A percentile compares a stretch with the other conserved stretches of the same genome.
Evolutionary conservation across 2,329 filamentous ascomycete species (phyloP).

Genomic region (Apiospora rasikravindrae): DNA sequence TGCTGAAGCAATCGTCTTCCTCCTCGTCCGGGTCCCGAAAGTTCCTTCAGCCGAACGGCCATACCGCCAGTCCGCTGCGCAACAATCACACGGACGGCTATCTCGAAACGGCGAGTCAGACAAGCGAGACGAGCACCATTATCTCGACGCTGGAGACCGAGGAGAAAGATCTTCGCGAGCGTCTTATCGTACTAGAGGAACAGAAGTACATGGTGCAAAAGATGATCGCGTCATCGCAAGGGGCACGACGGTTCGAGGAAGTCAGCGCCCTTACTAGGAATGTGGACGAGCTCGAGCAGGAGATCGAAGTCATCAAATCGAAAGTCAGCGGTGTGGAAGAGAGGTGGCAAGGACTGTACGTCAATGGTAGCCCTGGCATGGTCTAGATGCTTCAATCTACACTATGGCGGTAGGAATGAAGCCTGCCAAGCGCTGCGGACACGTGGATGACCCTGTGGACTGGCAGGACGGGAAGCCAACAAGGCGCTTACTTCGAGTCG

Average conservation of each 20-base stretch:
- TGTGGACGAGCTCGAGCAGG: slow-evolving; percentile 78
- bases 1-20: slow-evolving; percentile 59
- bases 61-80: slow-evolving; percentile 46
- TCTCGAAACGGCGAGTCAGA: slow-evolving; percentile 56
- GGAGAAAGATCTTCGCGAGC: slow-evolving; percentile 81
- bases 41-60: slow-evolving; percentile 41
- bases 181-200: slow-evolving; percentile 85
- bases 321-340: slow-evolving; percentile 71
- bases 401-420: not conserved
- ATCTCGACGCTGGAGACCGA: slow-evolving; percentile 73
- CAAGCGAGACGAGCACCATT: slow-evolving; percentile 57
- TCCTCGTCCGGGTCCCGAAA: slow-evolving; percentile 35
- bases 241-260: slow-evolving; percentile 83
- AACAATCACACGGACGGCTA: slow-evolving; percentile 48
- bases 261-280: slow-evolving; percentile 80
- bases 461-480: not conserved
- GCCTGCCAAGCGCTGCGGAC: not conserved
- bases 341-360: slow-evolving; percentile 59
- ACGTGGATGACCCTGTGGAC: slow-evolving; percentile 1
- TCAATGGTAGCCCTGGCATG: slow-evolving; percentile 30
- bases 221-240: slow-evolving; percentile 81
- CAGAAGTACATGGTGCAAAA: slow-evolving; percentile 87
- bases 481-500: slow-evolving; percentile 17
- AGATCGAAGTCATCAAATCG: slow-evolving; percentile 73
- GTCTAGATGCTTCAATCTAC: not conserved